Conservation (phyloP, 2,329 filamentous ascomycete genomes). For the Bipolaris cookei region DNA sequence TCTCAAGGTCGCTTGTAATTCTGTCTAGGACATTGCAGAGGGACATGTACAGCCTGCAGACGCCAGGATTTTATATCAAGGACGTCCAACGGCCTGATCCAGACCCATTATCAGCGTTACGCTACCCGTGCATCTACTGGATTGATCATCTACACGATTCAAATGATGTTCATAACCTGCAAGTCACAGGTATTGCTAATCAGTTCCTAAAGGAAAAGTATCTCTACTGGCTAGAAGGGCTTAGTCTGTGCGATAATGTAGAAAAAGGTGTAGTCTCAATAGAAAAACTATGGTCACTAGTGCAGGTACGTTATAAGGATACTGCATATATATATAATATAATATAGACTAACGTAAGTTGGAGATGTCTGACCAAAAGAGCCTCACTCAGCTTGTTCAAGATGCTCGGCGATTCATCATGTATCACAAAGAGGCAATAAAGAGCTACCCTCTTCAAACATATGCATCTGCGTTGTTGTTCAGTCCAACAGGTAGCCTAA, state of each 20-base stretch:
- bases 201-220: not conserved
- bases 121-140: constrained; percentile 45
- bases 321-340: not conserved
- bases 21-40: not conserved
- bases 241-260: too few species aligned
- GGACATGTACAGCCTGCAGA: not conserved
- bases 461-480: constrained; percentile 4
- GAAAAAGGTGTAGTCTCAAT: too few species aligned
- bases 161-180: not conserved
- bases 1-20: not conserved
- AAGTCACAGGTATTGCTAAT: not conserved
- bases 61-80: not conserved
- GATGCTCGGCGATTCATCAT: constrained; percentile 27
- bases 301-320: not conserved
- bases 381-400: constrained; percentile 6
- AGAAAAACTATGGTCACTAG: not conserved
- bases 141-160: constrained; percentile 38
- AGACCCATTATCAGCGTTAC: constrained; percentile 31
- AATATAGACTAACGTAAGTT: not conserved
- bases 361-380: not conserved
- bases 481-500: not conserved
- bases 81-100: not conserved
- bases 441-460: constrained; percentile 10
- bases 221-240: not conserved
- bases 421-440: constrained; percentile 21